Evolutionary conservation across 305 asterid genomes (phyloP), one percentile per base, ranked within the genome.

Genomic region (Vinca major): DNA sequence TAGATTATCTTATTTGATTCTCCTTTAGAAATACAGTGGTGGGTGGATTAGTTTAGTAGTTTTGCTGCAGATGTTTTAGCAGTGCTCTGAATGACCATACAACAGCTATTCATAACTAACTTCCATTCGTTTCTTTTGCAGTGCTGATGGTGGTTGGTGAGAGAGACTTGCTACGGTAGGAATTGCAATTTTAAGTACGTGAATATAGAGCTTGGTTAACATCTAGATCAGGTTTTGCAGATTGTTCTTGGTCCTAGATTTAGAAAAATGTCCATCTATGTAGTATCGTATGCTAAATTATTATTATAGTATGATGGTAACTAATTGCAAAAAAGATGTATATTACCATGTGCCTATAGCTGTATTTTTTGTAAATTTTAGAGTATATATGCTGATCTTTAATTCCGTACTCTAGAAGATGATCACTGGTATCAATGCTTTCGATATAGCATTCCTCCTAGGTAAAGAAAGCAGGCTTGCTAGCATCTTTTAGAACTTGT

Each of bases 61-160:
- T 4, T 36, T 7, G 7, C 26, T n/a, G 10, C 26, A 17, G 17
- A 16, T 13, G 14, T 13, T 50, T 50, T 14, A 14, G 17, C 54
- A 50, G 12, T 13, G 7, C 7, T 4, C 54, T 50, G 54, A 52
- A 52, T 52, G 57, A 52, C 57, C 40, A 1, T 7, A 19, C 39
- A 67, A 48, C 19, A 44, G 41, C 13, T 54, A 1, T 55, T 16
- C 47, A 45, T 20, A 36, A 8, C 17, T 45, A 63, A 68, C 33
- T 43, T 55, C 9, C 47, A 48, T 62, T 61, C 20, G 26, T 58
- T 70, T 63, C 55, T 63, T 26, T 62, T 52, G 63, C 69, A 62
- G 68, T 4, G 19, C 21, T n/a, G 26, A 8, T 14, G 62, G 45
- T 14, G 62, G 45, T 40, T 4, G 51, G 65, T 56, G 65, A 53